These are phyloP conservation scores for Penicillium steckii DNA, from an alignment of 495 filamentous ascomycete species.

Conservation along the genomic window DNA sequence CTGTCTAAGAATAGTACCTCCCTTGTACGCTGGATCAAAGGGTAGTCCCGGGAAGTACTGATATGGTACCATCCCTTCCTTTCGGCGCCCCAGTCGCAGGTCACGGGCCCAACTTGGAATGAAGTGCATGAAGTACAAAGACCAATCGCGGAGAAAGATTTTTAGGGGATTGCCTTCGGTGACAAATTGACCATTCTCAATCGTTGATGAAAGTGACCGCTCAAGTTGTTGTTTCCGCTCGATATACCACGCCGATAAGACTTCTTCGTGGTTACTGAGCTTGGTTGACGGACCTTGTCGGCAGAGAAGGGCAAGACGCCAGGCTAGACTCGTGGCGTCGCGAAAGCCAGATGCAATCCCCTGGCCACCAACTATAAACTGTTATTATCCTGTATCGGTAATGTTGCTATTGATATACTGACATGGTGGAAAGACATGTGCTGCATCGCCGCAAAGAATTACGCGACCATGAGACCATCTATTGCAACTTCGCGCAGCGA, in stretches of 20 bases:
- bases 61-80: conserved; percentile 30
- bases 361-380: conserved; percentile 44
- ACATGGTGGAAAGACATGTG: conserved; percentile 57
- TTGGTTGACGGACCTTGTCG: conserved; percentile 1
- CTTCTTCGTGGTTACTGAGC: conserved; percentile 11
- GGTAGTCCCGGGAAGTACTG: conserved; percentile 24
- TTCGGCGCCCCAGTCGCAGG: conserved; percentile 26
- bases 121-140: conserved; percentile 30
- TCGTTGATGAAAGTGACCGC: conserved; percentile 29
- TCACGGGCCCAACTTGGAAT: conserved; percentile 27
- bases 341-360: conserved; percentile 49
- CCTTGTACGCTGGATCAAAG: conserved; percentile 27
- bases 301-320: conserved; percentile 46
- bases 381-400: not conserved
- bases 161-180: conserved; percentile 28
- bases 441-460: conserved; percentile 50
- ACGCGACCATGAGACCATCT: conserved; percentile 45
- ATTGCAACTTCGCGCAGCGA: conserved; percentile 48
- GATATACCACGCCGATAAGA: conserved; percentile 31
- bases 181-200: conserved; percentile 34
- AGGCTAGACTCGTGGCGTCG: conserved; percentile 36
- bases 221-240: conserved; percentile 42
- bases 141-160: conserved; percentile 29
- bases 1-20: conserved; percentile 32
- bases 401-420: conserved; percentile 5